A percentile compares a stretch with the other conserved stretches of the same genome.
Evolutionary conservation across 345 rosid species (phyloP).

Genomic region (Sonneratia alba): DNA sequence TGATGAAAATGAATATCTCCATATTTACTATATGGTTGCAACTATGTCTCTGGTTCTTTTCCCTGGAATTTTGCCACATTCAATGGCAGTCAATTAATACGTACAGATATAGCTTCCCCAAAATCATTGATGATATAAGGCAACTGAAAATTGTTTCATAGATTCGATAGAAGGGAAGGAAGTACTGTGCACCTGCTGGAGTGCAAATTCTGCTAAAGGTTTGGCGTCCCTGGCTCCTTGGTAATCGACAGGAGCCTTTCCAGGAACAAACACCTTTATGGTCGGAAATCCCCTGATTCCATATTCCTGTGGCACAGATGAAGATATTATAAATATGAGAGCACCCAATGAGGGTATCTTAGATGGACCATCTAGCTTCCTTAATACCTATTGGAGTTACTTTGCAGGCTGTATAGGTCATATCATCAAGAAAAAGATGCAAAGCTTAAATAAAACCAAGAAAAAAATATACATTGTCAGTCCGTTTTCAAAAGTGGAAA

Average conservation of each 20-base stretch:
- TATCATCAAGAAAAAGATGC: not conserved
- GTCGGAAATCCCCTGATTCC: slow-evolving; percentile 91
- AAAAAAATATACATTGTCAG: not conserved
- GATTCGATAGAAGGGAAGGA: not conserved
- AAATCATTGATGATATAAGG: too few relatives aligned
- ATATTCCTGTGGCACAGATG: slow-evolving; percentile 51
- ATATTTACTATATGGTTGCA: too few relatives aligned
- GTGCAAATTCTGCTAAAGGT: slow-evolving; percentile 62
- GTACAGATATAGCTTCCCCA: too few relatives aligned
- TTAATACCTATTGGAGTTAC: not conserved
- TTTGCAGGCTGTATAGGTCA: not conserved
- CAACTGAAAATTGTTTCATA: not conserved
- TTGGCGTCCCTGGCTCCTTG: slow-evolving; percentile 93
- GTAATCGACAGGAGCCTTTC: slow-evolving; percentile 80
- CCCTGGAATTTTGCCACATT: too few relatives aligned
- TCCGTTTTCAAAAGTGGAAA: not conserved
- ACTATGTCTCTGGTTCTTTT: too few relatives aligned
- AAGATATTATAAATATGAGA: slow-evolving; percentile 2
- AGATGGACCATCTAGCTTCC: not conserved
- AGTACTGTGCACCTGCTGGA: slow-evolving; percentile 35
- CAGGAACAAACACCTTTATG: slow-evolving; percentile 79
- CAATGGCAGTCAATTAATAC: too few relatives aligned
- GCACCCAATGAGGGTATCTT: not conserved
- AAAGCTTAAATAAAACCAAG: not conserved
- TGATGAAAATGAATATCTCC: too few relatives aligned